phyloP scores from a whole-genome alignment of 83 land plant species.

The Thuja plicata region DNA sequence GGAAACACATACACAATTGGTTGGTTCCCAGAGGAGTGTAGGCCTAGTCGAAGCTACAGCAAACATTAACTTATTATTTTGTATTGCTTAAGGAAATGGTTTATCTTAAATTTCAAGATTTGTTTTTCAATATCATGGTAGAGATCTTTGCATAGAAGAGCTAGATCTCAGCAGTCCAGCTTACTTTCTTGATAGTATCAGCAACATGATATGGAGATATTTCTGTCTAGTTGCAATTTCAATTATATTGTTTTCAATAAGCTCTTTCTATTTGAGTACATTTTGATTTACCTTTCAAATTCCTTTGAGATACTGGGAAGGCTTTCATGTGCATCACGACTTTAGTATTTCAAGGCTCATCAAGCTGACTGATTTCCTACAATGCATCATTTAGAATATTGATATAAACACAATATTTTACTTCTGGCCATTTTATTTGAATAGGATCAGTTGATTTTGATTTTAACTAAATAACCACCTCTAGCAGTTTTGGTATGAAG shows the following conservation, averaged over 20 bases:
- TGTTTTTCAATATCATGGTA: neutral
- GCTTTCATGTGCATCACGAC: neutral
- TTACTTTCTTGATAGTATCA: neutral
- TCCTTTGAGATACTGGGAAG: neutral
- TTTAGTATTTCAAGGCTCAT: neutral
- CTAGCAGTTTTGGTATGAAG: neutral
- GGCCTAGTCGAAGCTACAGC: neutral
- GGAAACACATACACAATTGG: neutral
- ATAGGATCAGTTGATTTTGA: neutral
- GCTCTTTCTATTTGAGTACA: neutral
- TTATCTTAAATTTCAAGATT: neutral
- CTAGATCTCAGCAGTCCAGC: neutral
- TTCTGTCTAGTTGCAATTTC: neutral
- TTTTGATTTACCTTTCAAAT: neutral
- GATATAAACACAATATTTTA: neutral
- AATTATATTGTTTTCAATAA: neutral
- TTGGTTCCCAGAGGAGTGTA: neutral
- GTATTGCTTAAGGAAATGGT: neutral
- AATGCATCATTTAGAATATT: neutral
- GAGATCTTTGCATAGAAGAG: neutral
- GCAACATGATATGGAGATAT: neutral
- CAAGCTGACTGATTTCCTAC: neutral
- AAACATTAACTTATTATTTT: too few species aligned
- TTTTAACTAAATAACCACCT: neutral
- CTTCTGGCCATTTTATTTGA: neutral